Base-by-base conservation (phyloP, 1,284 basidiomycete species). In the Ceratobasidium sp. region DNA sequence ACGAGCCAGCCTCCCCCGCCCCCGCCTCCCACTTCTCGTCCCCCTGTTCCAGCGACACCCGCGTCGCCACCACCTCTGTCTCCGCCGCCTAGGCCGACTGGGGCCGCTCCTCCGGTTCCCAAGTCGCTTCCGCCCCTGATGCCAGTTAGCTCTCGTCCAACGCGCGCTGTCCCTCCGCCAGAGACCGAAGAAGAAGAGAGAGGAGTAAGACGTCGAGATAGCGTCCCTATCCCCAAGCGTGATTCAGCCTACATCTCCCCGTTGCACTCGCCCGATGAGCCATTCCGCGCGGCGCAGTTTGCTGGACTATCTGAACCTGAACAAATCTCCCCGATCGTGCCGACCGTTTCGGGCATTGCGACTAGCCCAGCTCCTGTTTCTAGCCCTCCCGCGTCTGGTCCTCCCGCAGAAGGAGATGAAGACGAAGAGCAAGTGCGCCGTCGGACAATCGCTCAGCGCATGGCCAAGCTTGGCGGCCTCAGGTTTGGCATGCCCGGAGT, bases 381-480 rank as follows among this genome's bases (percentile, higher is more conserved):
- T 61, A 61, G 37, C 19, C 58, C 41, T 46, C 14, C 51, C 16
- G 24, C 16, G 39, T 51, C 46, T 27, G 31, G 29, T 19, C 37
- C 31, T 5, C 27, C 37, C 22, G 78, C 78, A 3, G 82, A 82
- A 61, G 86, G 86, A 76, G 87, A 89, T 75, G 82, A 83, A 0
- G 53, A 41, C 31, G 88, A 86, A 69, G 81, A 84, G 49, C 53
- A 73, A 37, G 80, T 81, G 2, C 84, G 87, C 63, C 85, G 87
- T n/a, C 84, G 83, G 37, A 90, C 89, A 1, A 90, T 93, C 58
- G 90, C 91, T 1, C 91, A 93, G 77, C 85, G 92, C 3, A 92
- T 93, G 91, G 92, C 92, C 0, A 90, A 88, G 77, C 82, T 93
- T 1, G 91, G 92, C 34, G 91, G 89, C 1, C 88, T 93, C 77